phyloP scores from a whole-genome alignment of 257 asterid genomes.

The Galeopsis tetrahit region DNA sequence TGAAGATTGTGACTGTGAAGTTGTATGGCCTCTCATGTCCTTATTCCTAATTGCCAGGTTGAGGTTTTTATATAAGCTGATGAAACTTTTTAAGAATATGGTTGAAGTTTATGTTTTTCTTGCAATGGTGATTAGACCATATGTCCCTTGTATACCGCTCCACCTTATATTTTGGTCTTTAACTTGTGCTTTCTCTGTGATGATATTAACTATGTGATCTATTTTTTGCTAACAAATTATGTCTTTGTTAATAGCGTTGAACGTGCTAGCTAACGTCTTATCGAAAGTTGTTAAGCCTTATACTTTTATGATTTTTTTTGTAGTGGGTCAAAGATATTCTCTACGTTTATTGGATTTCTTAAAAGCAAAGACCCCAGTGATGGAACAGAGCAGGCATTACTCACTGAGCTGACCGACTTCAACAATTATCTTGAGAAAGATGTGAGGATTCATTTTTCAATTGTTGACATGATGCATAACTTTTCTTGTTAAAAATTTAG shows the following conservation, averaged over 20 bases:
- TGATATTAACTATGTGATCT: background rate
- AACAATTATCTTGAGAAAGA: constrained; percentile 71
- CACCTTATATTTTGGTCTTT: background rate
- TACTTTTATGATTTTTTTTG: constrained; percentile 32
- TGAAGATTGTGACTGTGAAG: constrained; percentile 1
- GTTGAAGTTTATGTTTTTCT: constrained; percentile 5
- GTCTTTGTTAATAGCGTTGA: background rate
- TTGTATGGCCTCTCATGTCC: background rate
- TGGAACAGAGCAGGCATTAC: constrained; percentile 84
- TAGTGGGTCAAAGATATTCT: constrained; percentile 92
- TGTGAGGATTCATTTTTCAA: constrained; percentile 50
- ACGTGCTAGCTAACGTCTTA: background rate
- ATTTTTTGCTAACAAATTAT: background rate
- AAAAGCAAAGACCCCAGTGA: constrained; percentile 89
- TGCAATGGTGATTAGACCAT: background rate
- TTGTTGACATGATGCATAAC: background rate
- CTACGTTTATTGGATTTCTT: constrained; percentile 83
- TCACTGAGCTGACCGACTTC: constrained; percentile 71
- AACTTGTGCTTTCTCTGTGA: background rate
- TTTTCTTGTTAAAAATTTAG: background rate
- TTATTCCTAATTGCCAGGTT: constrained; percentile 4
- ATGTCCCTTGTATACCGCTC: background rate
- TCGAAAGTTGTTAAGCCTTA: constrained; percentile 3
- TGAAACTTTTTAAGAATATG: background rate
- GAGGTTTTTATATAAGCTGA: background rate